phyloP scores from a whole-genome alignment of 1,284 basidiomycete species.

The Malassezia nana region DNA sequence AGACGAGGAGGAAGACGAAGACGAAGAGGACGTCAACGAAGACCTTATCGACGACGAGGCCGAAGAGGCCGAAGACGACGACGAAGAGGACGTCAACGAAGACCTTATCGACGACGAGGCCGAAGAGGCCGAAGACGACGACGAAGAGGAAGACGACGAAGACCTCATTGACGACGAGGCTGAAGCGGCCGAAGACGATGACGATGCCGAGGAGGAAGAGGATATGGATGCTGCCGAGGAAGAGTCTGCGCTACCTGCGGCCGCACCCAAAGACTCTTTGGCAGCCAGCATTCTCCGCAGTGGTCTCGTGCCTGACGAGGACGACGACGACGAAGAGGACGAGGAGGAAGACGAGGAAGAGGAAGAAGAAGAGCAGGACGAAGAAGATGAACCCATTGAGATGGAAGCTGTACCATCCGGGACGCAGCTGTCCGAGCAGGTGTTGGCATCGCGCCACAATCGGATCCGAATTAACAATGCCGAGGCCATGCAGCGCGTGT shows the following conservation, averaged over 20 bases:
- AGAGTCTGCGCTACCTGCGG: conserved; percentile 3
- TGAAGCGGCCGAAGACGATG: conserved; percentile 13
- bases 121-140: conserved; percentile 26
- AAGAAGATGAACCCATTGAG: conserved; percentile 21
- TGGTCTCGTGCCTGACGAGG: conserved; percentile 29
- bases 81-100: conserved; percentile 14
- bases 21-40: conserved; percentile 23
- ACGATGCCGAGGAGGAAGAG: conserved; percentile 19
- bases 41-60: conserved; percentile 16
- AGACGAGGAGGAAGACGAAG: conserved; percentile 20
- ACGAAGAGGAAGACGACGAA: conserved; percentile 29
- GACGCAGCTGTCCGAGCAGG: conserved; percentile 26
- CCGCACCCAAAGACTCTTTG: conserved; percentile 33
- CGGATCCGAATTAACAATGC: conserved; percentile 44
- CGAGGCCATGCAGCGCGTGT: conserved; percentile 31
- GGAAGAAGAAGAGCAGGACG: conserved; percentile 24
- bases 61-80: conserved; percentile 17
- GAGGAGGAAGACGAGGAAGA: conserved; percentile 27
- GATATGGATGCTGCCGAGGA: conserved; percentile 16
- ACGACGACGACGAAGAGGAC: conserved; percentile 27
- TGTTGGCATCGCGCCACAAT: conserved; percentile 29
- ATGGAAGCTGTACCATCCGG: conserved; percentile 35
- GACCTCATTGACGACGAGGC: conserved; percentile 18
- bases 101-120: conserved; percentile 17
- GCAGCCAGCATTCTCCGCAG: conserved; percentile 40